Evolutionary conservation across 106 monocot species (phyloP).

Genomic region (Platanthera zijinensis): DNA sequence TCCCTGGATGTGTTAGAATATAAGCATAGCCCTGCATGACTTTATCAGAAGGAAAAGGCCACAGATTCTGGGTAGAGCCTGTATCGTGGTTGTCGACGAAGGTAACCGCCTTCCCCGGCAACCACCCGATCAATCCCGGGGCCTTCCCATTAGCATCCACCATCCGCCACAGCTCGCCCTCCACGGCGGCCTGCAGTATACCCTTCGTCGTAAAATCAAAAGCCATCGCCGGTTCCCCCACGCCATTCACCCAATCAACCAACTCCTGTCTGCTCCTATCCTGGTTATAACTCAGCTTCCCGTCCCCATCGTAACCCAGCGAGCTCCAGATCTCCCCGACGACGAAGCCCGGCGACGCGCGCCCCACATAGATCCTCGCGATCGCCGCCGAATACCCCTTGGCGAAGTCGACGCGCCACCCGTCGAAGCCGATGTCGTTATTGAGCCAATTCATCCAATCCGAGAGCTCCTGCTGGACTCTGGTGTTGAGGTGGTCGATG

Average conservation of each 20-base stretch:
- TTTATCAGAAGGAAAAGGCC: slow-evolving; percentile 70
- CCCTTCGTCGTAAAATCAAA: slow-evolving; percentile 82
- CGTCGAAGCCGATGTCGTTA: slow-evolving; percentile 54
- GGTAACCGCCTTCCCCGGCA: slow-evolving; percentile 51
- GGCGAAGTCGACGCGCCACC: slow-evolving; percentile 65
- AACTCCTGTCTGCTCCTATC: slow-evolving; percentile 45
- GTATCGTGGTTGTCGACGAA: slow-evolving; percentile 63
- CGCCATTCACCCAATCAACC: slow-evolving; percentile 25
- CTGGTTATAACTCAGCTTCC: slow-evolving; percentile 37
- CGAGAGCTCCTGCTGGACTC: slow-evolving; percentile 52
- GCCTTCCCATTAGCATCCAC: slow-evolving; percentile 30
- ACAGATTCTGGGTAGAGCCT: slow-evolving; percentile 21
- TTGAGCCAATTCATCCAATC: slow-evolving; percentile 67
- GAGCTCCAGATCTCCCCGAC: slow-evolving; percentile 57
- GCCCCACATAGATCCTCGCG: slow-evolving; percentile 36
- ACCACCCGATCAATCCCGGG: slow-evolving; percentile 52
- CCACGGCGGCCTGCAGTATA: slow-evolving; percentile 46
- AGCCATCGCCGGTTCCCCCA: slow-evolving; percentile 22
- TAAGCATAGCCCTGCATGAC: slow-evolving; percentile 70
- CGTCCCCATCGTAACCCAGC: slow-evolving; percentile 24
- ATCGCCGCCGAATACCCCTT: slow-evolving; percentile 40
- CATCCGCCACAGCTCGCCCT: slow-evolving; percentile 50
- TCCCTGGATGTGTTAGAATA: slow-evolving; percentile 56
- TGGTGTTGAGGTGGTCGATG: slow-evolving; percentile 50
- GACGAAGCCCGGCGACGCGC: slow-evolving; percentile 25